Evolutionary conservation across 106 monocot species (phyloP), one percentile per base, ranked within the genome.

Genomic region (Acorus gramineus): DNA sequence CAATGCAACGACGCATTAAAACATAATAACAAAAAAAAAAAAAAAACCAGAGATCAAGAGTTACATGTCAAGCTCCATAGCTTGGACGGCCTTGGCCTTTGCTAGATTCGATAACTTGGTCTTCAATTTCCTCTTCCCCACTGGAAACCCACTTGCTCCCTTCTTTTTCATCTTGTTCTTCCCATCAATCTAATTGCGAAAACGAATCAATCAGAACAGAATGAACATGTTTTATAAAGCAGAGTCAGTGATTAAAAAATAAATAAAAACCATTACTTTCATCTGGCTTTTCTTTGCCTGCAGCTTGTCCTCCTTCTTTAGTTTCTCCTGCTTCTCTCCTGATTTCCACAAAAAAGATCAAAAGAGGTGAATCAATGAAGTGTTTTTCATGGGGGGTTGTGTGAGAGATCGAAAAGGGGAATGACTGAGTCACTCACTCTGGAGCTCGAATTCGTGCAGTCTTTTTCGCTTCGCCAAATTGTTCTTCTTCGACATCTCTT

Each of bases 401-500:
- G 11, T 10, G 6, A 62, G 10, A 57, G 51, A 14, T 50, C 28
- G 3, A 2, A 3, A 14, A 6, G 14, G 6, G 54, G 54, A 48
- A 3, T 11, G 56, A 48, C 28, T 28, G 28, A 28, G 0, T 2
- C 10, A 3, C 14, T 66, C 75, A 89, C 93, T 84, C 74, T 73
- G 71, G 59, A 93, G 86, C 55, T 93, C 89, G 86, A 86, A 93
- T n/a, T 89, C 75, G 85, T 89, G 57, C 66, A 75, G 93, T 70
- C 68, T 83, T 55, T 70, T 89, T 66, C 93, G 76, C 78, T 64
- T 86, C 66, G 76, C 77, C 44, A 93, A 66, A 65, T 86, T 93
- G 71, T 93, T 93, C 76, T 93, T 93, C 86, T 93, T 93, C 78
- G 93, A 93, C 93, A 93, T 93, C 52, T 59, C 45, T 42, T 8